Evolutionary conservation across 2,329 filamentous ascomycete species (phyloP).

Genomic region (Ophiostoma australiae): DNA sequence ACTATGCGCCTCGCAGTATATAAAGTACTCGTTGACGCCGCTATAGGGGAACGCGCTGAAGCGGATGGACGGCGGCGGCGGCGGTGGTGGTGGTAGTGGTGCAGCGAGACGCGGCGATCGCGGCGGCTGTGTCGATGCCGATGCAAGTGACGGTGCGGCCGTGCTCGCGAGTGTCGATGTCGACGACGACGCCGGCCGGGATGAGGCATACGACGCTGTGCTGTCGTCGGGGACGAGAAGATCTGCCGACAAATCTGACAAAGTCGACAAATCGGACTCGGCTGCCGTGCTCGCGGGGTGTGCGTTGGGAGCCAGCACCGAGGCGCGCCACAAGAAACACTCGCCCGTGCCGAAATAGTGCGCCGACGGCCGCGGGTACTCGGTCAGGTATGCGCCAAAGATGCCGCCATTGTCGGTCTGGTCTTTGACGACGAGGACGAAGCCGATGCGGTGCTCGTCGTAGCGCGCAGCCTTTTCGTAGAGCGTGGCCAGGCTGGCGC

Average conservation of each 20-base stretch:
- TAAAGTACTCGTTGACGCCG: slow-evolving; percentile 93
- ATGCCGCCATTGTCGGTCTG: slow-evolving; percentile 66
- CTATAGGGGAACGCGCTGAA: slow-evolving; percentile 98
- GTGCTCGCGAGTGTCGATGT: slow-evolving; percentile 41
- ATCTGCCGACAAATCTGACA: background rate
- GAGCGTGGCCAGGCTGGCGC: slow-evolving; percentile 77
- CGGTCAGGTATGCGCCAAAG: slow-evolving; percentile 92
- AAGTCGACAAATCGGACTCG: too few species aligned
- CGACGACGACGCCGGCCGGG: slow-evolving; percentile 19
- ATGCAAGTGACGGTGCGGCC: slow-evolving; percentile 26
- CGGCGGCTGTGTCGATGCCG: slow-evolving; percentile 22
- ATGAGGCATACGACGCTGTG: background rate
- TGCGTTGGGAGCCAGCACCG: slow-evolving; percentile 37
- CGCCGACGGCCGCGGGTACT: slow-evolving; percentile 71
- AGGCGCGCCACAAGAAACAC: slow-evolving; percentile 85
- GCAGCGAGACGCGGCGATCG: background rate
- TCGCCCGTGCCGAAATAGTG: slow-evolving; percentile 96
- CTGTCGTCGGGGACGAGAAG: background rate
- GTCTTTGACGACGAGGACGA: slow-evolving; percentile 83
- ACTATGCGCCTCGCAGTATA: slow-evolving; percentile 82
- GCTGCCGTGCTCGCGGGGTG: too few species aligned
- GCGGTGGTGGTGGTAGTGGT: slow-evolving; percentile 3
- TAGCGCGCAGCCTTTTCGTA: slow-evolving; percentile 73
- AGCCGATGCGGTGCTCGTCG: slow-evolving; percentile 68
- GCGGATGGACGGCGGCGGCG: slow-evolving; percentile 63